Conservation (phyloP, 306 rosid species). For the Lathyrus oleraceus region DNA sequence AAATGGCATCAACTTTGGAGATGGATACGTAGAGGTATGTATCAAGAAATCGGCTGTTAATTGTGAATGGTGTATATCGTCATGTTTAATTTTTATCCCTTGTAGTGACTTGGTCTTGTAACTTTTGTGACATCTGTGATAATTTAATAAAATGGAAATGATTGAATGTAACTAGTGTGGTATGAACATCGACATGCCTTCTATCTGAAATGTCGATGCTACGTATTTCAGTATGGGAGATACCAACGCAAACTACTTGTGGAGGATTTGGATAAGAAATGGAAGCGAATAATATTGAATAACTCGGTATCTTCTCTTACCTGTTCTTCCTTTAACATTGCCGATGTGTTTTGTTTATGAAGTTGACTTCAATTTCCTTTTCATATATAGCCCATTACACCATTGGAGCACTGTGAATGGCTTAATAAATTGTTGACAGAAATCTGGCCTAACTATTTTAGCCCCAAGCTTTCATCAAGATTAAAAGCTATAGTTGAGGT, state of each 20-base stretch:
- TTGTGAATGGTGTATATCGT: no score
- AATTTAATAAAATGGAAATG: neutral
- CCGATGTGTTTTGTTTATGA: constrained; percentile 18
- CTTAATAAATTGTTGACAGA: constrained; percentile 76
- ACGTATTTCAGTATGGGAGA: constrained; percentile 72
- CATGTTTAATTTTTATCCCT: no score
- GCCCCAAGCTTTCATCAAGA: constrained; percentile 69
- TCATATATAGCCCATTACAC: constrained; percentile 70
- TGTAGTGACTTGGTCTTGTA: no score
- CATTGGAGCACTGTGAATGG: constrained; percentile 98
- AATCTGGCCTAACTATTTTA: constrained; percentile 69
- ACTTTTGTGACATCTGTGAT: no score
- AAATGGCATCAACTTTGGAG: no score
- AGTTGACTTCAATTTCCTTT: constrained; percentile 33
- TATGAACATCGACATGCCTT: neutral
- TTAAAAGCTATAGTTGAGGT: constrained; percentile 85
- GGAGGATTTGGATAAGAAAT: constrained; percentile 84
- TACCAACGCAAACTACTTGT: constrained; percentile 69
- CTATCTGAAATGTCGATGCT: neutral
- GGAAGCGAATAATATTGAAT: constrained; percentile 70
- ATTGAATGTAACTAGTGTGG: neutral
- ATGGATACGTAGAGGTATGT: no score
- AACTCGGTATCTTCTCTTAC: constrained; percentile 52
- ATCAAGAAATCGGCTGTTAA: no score
- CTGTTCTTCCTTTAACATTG: neutral